Evolutionary conservation across 371 early-diverging fungal species (phyloP), one percentile per base, ranked within the genome.

Genomic region (Funneliformis caledonium): DNA sequence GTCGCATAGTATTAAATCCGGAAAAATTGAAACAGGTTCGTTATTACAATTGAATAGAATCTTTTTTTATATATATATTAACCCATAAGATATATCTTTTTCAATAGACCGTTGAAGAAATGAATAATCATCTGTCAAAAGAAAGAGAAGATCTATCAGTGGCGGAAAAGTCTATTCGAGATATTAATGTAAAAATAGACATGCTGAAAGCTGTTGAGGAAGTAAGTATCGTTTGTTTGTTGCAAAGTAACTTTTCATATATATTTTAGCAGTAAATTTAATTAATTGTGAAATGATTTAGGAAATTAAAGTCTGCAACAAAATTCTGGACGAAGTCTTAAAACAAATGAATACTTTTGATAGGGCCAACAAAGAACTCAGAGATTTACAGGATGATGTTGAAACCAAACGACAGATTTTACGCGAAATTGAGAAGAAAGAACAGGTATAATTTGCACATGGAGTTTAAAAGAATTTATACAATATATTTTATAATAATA

Each of bases 11-110:
- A 11, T 37, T 70, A 1, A 37, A 70, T n/a, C 70, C 70, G 22
- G 70, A 70, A 70, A 70, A 70, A n/a, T 45, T 70, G 22, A 70
- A 70, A 70, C 70, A 70, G 70, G 70, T 70, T 43, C n/a, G 70
- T 3, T n/a, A 47, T 22, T 16, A 16, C 12, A n/a, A 22, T 9
- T 22, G 16, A 56, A 56, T 56, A 19, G 56, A 37, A 37, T 3
- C 3, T 37, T 37, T 37, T 37, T 3, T 37, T 37, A 0, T 19
- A 19, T 19, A 19, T 31, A 37, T 16, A 16, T 65, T 26, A 12
- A 31, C 14, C 9, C 6, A 22, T 65, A 33, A 65, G 33, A 12
- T 19, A 10, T 33, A 1, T 14, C 37, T 70, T n/a, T 19, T 47
- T 37, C 37, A 69, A 16, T 70, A 70, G 70, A 70, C 70, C n/a